Percentiles rank a stretch among this genome's conserved stretches.
These are phyloP conservation scores for Sideroxylon spinosum DNA, from an alignment of 179 eudicot species.

Conservation along the genomic window DNA sequence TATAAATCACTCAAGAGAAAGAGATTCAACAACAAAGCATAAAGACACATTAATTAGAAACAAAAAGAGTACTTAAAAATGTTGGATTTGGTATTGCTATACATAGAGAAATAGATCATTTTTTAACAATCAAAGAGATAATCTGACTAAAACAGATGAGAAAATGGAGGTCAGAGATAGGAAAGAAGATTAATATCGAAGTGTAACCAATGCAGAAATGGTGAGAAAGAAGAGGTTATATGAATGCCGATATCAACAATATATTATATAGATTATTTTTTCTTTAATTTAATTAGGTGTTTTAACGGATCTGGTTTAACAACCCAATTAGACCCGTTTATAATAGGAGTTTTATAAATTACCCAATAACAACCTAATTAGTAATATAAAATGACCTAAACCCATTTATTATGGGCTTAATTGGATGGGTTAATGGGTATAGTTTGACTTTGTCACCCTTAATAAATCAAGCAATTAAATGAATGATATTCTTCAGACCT, in stretches of 20 bases:
- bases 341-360: too few species aligned
- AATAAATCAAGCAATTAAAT: not conserved
- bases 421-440: too few species aligned
- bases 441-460: too few species aligned
- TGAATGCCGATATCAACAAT: too few species aligned
- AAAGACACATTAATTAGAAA: not conserved
- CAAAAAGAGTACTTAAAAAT: not conserved
- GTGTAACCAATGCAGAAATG: not conserved
- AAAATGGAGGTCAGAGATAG: not conserved
- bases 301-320: too few species aligned
- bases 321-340: too few species aligned
- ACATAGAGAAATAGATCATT: not conserved
- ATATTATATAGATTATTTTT: too few species aligned
- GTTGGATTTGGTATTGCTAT: not conserved
- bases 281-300: too few species aligned
- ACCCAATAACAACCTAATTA: too few species aligned
- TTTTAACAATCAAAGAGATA: not conserved
- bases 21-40: not conserved
- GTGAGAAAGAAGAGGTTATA: too few species aligned
- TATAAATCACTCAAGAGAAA: not conserved
- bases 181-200: not conserved
- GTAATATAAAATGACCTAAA: too few species aligned
- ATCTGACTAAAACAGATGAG: not conserved
- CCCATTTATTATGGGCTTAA: too few species aligned
- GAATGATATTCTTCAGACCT: conserved; percentile 26